A percentile compares a stretch with the other conserved stretches of the same genome.
These are phyloP conservation scores for Guillardia theta DNA, from an alignment of 78 protist species.

Conservation along the genomic window DNA sequence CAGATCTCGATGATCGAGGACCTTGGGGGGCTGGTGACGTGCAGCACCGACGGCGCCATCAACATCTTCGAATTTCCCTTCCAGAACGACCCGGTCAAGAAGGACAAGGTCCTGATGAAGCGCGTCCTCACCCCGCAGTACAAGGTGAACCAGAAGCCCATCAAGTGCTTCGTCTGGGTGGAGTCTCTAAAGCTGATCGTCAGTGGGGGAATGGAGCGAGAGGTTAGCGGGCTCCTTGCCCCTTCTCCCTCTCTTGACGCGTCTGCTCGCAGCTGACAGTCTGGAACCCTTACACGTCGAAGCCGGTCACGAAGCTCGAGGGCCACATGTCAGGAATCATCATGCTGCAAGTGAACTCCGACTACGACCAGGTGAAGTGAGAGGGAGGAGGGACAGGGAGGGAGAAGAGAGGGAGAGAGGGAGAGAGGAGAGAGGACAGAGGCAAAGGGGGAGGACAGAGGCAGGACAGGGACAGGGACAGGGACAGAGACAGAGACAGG, in stretches of 20 bases:
- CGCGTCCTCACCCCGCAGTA: not conserved
- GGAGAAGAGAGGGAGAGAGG: no score
- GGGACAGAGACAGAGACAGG: no score
- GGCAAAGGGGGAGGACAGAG: no score
- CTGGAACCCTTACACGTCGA: not conserved
- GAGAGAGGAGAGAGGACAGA: no score
- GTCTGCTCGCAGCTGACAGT: no score
- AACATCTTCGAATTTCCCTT: not conserved
- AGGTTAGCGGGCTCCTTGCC: no score
- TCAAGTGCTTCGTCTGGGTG: slow-evolving; percentile 11
- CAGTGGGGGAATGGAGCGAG: not conserved
- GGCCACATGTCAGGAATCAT: not conserved
- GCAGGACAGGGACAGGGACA: no score
- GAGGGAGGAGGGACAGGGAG: no score
- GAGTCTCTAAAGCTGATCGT: not conserved
- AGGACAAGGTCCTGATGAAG: not conserved
- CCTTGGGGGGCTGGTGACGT: not conserved
- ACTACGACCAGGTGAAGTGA: no score
- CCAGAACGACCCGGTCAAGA: not conserved
- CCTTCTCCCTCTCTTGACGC: no score
- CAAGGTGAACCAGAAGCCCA: not conserved
- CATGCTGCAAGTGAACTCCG: not conserved
- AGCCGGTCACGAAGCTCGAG: not conserved
- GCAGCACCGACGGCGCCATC: not conserved
- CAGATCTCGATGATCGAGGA: not conserved